Percentiles rank a stretch among this genome's conserved stretches.
phyloP scores from a whole-genome alignment of 352 stramenopile genomes.

The Globisporangium perplexum region DNA sequence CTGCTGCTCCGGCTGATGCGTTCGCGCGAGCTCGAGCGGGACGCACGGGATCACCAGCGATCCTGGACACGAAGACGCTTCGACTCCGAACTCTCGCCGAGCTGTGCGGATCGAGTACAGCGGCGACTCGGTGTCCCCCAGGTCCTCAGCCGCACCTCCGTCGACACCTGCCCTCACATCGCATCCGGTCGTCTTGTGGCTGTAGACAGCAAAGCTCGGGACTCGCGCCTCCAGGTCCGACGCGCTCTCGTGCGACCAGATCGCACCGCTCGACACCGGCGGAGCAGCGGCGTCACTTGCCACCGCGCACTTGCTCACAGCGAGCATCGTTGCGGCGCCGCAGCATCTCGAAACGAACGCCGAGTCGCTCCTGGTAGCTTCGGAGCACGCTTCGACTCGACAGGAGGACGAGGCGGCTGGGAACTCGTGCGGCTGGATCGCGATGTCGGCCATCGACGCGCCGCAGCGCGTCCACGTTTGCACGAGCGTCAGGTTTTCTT shows the following conservation, averaged over 20 bases:
- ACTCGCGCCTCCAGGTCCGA: conserved; percentile 1
- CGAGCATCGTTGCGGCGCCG: neutral
- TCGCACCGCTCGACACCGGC: neutral
- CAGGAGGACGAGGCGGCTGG: neutral
- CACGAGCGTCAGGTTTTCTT: neutral
- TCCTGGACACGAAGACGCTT: neutral
- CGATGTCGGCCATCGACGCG: conserved; percentile 3
- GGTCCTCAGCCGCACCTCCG: too few relatives aligned
- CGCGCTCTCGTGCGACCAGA: conserved; percentile 8
- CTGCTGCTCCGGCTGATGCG: neutral
- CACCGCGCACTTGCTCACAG: conserved; percentile 1
- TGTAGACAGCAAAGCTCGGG: neutral
- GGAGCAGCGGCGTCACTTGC: neutral
- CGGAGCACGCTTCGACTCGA: neutral
- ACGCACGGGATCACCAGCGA: conserved; percentile 1
- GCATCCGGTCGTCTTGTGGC: neutral
- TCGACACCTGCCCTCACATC: neutral
- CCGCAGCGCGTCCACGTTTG: conserved; percentile 5
- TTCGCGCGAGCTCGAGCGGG: neutral
- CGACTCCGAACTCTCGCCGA: neutral
- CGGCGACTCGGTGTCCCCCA: neutral
- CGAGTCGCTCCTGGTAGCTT: neutral
- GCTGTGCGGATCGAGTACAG: conserved; percentile 4
- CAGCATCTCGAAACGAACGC: neutral
- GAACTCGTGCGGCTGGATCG: conserved; percentile 7